Evolutionary conservation across 495 filamentous ascomycete genomes (phyloP).

Genomic region (Endocarpon pusillum): DNA sequence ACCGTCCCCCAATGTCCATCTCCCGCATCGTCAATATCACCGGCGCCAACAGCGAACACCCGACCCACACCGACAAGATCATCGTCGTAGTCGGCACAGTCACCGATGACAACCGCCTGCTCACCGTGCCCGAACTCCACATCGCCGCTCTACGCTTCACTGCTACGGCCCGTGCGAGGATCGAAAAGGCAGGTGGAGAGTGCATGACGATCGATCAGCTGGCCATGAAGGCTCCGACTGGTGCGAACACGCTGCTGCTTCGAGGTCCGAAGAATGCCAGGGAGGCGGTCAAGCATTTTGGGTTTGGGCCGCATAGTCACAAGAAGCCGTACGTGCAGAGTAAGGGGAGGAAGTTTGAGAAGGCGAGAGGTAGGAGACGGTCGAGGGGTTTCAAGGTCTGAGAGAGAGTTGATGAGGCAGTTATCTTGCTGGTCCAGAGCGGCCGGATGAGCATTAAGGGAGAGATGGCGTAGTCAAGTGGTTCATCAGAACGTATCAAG

Average conservation of each 20-base stretch:
- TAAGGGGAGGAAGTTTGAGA: constrained; percentile 99
- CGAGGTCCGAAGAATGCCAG: constrained; percentile 92
- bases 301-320: constrained; percentile 88
- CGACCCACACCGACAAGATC: constrained; percentile 68
- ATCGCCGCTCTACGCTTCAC: constrained; percentile 93
- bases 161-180: constrained; percentile 81
- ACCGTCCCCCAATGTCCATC: constrained; percentile 87
- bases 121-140: constrained; percentile 56
- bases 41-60: constrained; percentile 34
- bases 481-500: neutral
- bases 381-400: constrained; percentile 99
- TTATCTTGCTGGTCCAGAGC: neutral
- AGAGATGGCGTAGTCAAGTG: too few relatives aligned
- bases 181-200: constrained; percentile 84
- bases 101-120: constrained; percentile 89
- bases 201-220: constrained; percentile 90
- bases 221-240: constrained; percentile 80
- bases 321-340: constrained; percentile 96
- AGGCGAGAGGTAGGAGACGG: constrained; percentile 89
- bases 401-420: constrained; percentile 5
- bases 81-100: constrained; percentile 84
- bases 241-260: constrained; percentile 84
- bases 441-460: too few relatives aligned
- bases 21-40: constrained; percentile 67
- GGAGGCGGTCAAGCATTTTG: constrained; percentile 98